These are phyloP conservation scores for Coemansia sp. DNA, from an alignment of 192 early-diverging fungal species.

Conservation along the genomic window DNA sequence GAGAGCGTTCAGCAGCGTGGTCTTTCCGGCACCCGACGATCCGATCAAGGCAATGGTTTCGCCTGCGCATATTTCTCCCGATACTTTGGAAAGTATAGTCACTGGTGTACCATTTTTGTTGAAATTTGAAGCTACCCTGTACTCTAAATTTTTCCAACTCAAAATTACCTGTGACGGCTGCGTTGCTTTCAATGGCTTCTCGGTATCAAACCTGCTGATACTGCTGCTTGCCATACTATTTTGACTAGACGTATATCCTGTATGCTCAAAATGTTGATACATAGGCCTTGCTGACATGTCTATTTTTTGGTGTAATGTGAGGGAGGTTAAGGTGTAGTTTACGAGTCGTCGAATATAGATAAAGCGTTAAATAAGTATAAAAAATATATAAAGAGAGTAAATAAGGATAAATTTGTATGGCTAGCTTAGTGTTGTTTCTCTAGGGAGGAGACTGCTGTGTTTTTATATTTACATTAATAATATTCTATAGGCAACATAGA, in stretches of 20 bases:
- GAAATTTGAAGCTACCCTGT: constrained; percentile 3
- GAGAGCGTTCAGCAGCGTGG: constrained; percentile 75
- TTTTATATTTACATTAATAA: too few relatives aligned
- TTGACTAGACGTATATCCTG: too few relatives aligned
- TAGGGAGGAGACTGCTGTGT: too few relatives aligned
- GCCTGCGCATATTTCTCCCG: constrained; percentile 64
- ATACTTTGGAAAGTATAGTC: constrained; percentile 61
- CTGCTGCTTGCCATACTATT: too few relatives aligned
- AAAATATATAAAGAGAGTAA: not conserved
- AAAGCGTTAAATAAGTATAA: not conserved
- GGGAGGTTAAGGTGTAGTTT: too few relatives aligned
- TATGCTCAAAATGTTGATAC: too few relatives aligned
- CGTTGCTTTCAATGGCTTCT: too few relatives aligned
- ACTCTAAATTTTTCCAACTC: constrained; percentile 4
- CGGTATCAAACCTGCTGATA: too few relatives aligned
- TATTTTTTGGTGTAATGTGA: too few relatives aligned
- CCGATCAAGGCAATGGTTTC: constrained; percentile 87
- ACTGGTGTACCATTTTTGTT: not conserved
- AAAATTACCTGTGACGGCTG: not conserved
- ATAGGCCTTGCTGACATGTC: too few relatives aligned
- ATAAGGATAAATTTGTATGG: not conserved
- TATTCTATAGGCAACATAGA: not conserved
- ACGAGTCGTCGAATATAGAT: too few relatives aligned
- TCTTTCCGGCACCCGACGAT: constrained; percentile 87
- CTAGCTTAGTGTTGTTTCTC: too few relatives aligned